Conservation (phyloP, 2,329 filamentous ascomycete species). For the Pochonia chlamydosporia region DNA sequence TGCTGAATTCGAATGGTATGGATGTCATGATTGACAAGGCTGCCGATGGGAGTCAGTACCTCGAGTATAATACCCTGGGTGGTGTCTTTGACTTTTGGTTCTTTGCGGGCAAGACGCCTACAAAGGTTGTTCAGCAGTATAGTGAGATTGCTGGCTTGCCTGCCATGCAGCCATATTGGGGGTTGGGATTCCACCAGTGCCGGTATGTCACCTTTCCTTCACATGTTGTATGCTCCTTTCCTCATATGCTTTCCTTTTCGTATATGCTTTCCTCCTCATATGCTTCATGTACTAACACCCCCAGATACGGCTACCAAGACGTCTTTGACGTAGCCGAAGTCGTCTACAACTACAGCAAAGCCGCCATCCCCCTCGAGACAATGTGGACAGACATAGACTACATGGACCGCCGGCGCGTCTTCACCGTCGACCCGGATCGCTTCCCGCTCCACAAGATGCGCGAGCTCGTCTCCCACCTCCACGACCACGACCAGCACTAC, state of each 20-base stretch:
- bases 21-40: conserved; percentile 65
- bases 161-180: conserved; percentile 76
- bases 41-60: conserved; percentile 54
- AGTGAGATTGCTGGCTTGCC: conserved; percentile 63
- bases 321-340: conserved; percentile 64
- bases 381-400: conserved; percentile 73
- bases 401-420: conserved; percentile 51
- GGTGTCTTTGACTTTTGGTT: conserved; percentile 77
- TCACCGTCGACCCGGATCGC: conserved; percentile 62
- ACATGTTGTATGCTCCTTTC: too few relatives aligned
- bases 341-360: conserved; percentile 58
- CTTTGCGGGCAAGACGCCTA: conserved; percentile 64
- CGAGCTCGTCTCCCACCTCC: conserved; percentile 60
- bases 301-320: conserved; percentile 71
- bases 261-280: too few relatives aligned
- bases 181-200: conserved; percentile 78
- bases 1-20: conserved; percentile 71
- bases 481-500: conserved; percentile 61
- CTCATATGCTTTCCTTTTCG: too few relatives aligned
- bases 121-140: conserved; percentile 65
- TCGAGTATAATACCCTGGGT: conserved; percentile 77
- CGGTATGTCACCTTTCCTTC: conserved; percentile 21
- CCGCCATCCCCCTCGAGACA: conserved; percentile 64
- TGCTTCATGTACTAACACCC: background rate
- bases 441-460: conserved; percentile 59